phyloP scores from a whole-genome alignment of 1,139 yeast species.

The Candida sanyaensis region DNA sequence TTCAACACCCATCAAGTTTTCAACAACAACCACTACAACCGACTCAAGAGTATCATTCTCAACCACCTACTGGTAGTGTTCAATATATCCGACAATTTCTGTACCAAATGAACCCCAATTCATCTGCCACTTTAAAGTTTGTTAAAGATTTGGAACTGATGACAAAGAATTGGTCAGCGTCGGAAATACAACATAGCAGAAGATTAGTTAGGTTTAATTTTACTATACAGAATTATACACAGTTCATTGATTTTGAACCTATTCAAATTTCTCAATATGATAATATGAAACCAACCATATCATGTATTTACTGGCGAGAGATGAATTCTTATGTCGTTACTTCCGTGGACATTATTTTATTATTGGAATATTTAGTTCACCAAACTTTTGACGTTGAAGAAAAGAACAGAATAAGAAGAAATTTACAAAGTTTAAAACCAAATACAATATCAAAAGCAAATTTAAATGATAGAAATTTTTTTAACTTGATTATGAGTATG shows the following conservation, averaged over 20 bases:
- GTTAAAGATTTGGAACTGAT: slow-evolving; percentile 18
- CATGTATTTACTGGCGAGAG: slow-evolving; percentile 66
- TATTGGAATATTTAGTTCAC: slow-evolving; percentile 59
- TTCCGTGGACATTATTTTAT: slow-evolving; percentile 62
- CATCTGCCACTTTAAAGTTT: slow-evolving; percentile 13
- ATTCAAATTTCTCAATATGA: slow-evolving; percentile 18
- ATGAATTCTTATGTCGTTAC: slow-evolving; percentile 56
- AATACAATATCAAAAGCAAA: slow-evolving; percentile 56
- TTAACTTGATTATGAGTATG: slow-evolving; percentile 63
- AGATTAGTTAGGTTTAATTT: slow-evolving; percentile 40
- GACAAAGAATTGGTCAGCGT: slow-evolving; percentile 35
- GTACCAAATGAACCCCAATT: slow-evolving; percentile 11
- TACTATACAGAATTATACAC: slow-evolving; percentile 20
- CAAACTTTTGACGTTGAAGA: slow-evolving; percentile 65
- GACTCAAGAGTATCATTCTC: background rate
- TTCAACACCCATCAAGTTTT: slow-evolving; percentile 1
- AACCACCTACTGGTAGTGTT: slow-evolving; percentile 8
- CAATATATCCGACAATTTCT: slow-evolving; percentile 14
- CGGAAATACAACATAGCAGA: slow-evolving; percentile 30
- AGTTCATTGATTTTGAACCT: slow-evolving; percentile 27
- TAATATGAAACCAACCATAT: slow-evolving; percentile 41
- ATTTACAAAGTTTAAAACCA: slow-evolving; percentile 67
- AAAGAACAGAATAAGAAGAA: slow-evolving; percentile 69
- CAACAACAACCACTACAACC: background rate
- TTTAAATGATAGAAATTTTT: slow-evolving; percentile 48